A percentile compares a stretch with the other conserved stretches of the same genome.
phyloP scores from a whole-genome alignment of 2,329 filamentous ascomycete genomes.

The Ustilaginoidea virens region DNA sequence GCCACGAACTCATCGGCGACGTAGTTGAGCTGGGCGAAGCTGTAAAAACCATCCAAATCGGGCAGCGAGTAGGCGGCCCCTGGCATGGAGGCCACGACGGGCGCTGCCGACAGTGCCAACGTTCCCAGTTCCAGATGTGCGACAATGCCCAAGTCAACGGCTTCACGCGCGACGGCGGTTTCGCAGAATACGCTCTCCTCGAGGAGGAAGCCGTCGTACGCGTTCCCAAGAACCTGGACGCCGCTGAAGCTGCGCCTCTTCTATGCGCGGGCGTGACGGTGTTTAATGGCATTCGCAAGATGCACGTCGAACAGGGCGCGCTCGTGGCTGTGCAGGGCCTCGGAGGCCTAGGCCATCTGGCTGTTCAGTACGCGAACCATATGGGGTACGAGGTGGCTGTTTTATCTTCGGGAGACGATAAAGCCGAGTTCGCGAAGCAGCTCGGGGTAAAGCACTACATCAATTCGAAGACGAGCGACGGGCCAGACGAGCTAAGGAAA shows the following conservation, averaged over 20 bases:
- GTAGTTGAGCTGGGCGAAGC: constrained; percentile 41
- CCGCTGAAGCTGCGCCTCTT: constrained; percentile 39
- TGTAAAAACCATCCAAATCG: constrained; percentile 41
- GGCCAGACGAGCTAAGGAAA: constrained; percentile 26
- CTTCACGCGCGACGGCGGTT: constrained; percentile 50
- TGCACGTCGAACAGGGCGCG: constrained; percentile 34
- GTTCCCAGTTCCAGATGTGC: constrained; percentile 54
- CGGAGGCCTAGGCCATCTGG: constrained; percentile 62
- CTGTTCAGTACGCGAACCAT: constrained; percentile 58
- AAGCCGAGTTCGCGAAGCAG: constrained; percentile 47
- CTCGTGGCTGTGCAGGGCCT: constrained; percentile 50
- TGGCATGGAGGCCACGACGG: constrained; percentile 39
- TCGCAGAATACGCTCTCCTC: constrained; percentile 46
- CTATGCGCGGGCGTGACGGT: constrained; percentile 52
- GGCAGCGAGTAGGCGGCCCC: constrained; percentile 44
- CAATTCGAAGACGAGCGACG: constrained; percentile 35
- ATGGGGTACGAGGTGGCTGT: constrained; percentile 65
- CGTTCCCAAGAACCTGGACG: constrained; percentile 35
- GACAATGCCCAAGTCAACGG: constrained; percentile 48
- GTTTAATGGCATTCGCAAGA: constrained; percentile 42
- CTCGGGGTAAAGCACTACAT: constrained; percentile 30
- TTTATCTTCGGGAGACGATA: constrained; percentile 48
- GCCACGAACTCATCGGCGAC: constrained; percentile 55
- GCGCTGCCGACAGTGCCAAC: constrained; percentile 46
- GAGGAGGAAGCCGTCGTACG: constrained; percentile 43